Base-by-base conservation (phyloP, 495 filamentous ascomycete genomes). In the Trichocladium antarcticum region DNA sequence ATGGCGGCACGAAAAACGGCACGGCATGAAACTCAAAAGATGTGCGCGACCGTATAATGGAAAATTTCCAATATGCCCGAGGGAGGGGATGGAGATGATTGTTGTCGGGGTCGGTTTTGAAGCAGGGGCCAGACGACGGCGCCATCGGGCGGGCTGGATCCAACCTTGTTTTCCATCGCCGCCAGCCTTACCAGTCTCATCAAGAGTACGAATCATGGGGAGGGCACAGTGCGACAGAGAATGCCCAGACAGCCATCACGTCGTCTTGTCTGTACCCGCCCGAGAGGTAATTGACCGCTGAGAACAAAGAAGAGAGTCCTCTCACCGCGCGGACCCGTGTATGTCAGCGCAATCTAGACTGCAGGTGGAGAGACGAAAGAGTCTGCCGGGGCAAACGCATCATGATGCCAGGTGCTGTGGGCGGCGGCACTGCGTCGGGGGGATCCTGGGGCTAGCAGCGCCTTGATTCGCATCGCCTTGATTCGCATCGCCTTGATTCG, bases 181-280 rank as follows among this genome's bases (percentile, higher is more conserved):
- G n/a, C n/a, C n/a, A 45, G 42, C 42, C 31, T 37, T 46, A 37
- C n/a, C n/a, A n/a, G n/a, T n/a, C n/a, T 19, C 44, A 37, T 22
- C n/a, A 31, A 31, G 6, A 29, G 27, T 15, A 37, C 4, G 24
- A n/a, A 6, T 20, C 6, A 9, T 15, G 16, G 35, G 32, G 7
- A 31, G 20, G 27, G 32, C 35, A 49, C 46, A 35, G 46, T 42
- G 46, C 46, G 46, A n/a, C 28, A 42, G 20, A 28, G 11, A 15
- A 17, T 24, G 34, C 7, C 5, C 7, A 37, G 34, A 31, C 15
- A 47, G 12, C 12, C 15, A 15, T 4, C 17, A 16, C 27, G 15
- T 1, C 8, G 4, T 32, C 17, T 15, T 32, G 27, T 40, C 36
- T 40, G 45, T 39, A 6, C 16, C 36, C 12, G 24, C 12, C 37